phyloP scores from a whole-genome alignment of 2,329 filamentous ascomycete species.

The Immersiporthe knoxdaviesiana region DNA sequence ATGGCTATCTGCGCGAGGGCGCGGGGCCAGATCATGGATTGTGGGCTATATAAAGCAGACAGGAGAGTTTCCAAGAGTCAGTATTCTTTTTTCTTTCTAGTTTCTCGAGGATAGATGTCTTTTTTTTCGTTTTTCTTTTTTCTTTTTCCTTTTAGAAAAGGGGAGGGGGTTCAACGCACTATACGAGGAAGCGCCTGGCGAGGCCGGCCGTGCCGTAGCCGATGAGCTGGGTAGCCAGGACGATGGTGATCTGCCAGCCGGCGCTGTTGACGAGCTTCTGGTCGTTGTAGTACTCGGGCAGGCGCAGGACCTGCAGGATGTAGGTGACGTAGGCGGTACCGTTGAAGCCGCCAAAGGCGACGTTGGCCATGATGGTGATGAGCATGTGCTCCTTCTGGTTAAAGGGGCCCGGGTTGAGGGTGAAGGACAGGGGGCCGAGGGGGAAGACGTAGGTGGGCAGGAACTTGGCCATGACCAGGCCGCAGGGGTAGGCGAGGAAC shows the following conservation, averaged over 20 bases:
- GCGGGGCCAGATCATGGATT: conserved; percentile 56
- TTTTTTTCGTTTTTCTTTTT: too few relatives aligned
- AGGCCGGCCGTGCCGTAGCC: conserved; percentile 60
- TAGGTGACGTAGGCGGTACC: conserved; percentile 20
- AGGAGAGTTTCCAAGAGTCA: neutral
- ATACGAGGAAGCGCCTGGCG: conserved; percentile 54
- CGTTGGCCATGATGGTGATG: conserved; percentile 65
- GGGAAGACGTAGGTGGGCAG: conserved; percentile 56
- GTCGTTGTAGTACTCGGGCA: conserved; percentile 53
- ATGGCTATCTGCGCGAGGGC: conserved; percentile 51
- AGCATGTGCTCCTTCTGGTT: conserved; percentile 64
- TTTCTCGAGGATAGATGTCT: neutral
- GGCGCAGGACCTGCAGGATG: conserved; percentile 20
- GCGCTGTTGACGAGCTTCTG: conserved; percentile 52
- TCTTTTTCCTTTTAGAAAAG: too few relatives aligned
- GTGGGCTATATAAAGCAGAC: conserved; percentile 35
- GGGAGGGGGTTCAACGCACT: conserved; percentile 33
- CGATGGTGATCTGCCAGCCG: conserved; percentile 54
- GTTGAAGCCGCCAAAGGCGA: conserved; percentile 33
- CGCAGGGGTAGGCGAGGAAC: conserved; percentile 59
- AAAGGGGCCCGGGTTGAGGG: conserved; percentile 60
- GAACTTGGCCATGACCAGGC: conserved; percentile 52
- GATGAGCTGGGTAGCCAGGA: conserved; percentile 56
- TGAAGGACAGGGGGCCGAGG: conserved; percentile 50
- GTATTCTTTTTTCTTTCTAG: neutral